Percentiles rank a stretch among this genome's conserved stretches.
phyloP scores from a whole-genome alignment of 2,329 filamentous ascomycete species.

The Cladosporium oxysporum region DNA sequence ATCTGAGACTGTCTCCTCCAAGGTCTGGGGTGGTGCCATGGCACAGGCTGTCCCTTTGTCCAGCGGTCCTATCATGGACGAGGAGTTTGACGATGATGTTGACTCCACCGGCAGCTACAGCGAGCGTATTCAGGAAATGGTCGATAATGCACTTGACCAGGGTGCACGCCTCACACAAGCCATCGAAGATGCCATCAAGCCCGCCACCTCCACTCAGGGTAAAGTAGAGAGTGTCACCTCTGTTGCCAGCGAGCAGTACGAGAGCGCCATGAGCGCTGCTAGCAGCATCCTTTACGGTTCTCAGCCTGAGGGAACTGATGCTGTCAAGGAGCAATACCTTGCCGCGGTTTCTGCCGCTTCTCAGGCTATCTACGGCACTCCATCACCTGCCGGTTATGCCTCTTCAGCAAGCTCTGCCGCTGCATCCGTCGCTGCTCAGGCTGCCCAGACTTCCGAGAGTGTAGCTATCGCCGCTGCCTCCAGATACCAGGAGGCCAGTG shows the following conservation, averaged over 20 bases:
- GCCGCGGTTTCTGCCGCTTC: slow-evolving; percentile 62
- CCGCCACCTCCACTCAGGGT: slow-evolving; percentile 48
- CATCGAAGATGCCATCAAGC: slow-evolving; percentile 56
- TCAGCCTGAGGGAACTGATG: slow-evolving; percentile 50
- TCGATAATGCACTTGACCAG: slow-evolving; percentile 4
- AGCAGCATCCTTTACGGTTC: slow-evolving; percentile 55
- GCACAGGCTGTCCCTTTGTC: slow-evolving; percentile 53
- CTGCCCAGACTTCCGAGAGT: slow-evolving; percentile 34
- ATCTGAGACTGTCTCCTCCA: slow-evolving; percentile 34
- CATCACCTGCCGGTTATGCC: slow-evolving; percentile 45
- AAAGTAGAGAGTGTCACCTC: slow-evolving; percentile 49
- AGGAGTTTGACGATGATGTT: slow-evolving; percentile 43
- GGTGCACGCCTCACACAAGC: slow-evolving; percentile 52
- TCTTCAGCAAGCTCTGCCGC: slow-evolving; percentile 38
- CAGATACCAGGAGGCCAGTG: slow-evolving; percentile 66
- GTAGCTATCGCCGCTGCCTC: slow-evolving; percentile 52
- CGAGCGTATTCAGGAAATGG: slow-evolving; percentile 3
- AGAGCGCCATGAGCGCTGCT: slow-evolving; percentile 58
- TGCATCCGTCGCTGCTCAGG: slow-evolving; percentile 32
- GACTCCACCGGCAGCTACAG: slow-evolving; percentile 22
- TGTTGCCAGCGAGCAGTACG: slow-evolving; percentile 56
- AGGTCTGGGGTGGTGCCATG: slow-evolving; percentile 58
- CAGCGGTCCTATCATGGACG: slow-evolving; percentile 52
- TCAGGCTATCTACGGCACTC: slow-evolving; percentile 57
- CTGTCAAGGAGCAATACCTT: slow-evolving; percentile 56